Base-by-base conservation (phyloP, 257 asterid species). In the Ilex aquifolium region DNA sequence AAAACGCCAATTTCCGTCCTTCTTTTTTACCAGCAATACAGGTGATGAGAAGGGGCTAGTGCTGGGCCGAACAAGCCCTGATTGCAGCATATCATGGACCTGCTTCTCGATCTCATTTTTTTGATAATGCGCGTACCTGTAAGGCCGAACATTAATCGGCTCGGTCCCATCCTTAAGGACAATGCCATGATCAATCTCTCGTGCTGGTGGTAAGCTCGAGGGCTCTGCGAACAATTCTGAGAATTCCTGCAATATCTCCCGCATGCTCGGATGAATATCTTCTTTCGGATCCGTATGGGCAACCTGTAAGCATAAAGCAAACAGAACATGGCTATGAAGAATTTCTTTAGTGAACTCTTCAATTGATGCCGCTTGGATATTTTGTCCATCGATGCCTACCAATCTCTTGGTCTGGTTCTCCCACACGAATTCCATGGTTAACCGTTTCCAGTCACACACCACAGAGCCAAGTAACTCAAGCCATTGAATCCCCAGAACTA, bases 31-130 rank as follows among this genome's bases (percentile, higher is more conserved):
- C 10, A 63, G 31, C 17, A 63, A 31, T 0, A 63, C 59, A 0
- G 67, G 67, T 3, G 59, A 49, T 1, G 67, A 50, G 12, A 63
- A 63, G 2, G 67, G 67, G 31, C 57, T 63, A 14, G 13, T 30
- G 21, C 52, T 63, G 14, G 59, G 32, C 1, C 16, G 44, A 4
- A 63, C 13, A 13, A 49, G 14, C 46, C 67, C 59, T 0, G 31
- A 16, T 0, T 10, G 3, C 7, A 63, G 31, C 67, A 63, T 63
- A 0, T 63, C 59, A 4, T 8, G 10, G 30, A 63, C 67, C 16
- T 30, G n/a, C 29, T 51, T 50, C 12, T 63, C 67, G 1, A 48
- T 63, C 39, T 63, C 59, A 0, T 32, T 56, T 4, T 49, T 63
- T 49, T 50, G 67, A 3, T 14, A 11, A n/a, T 63, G 14, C 3